Base-by-base conservation (phyloP, 2,329 filamentous ascomycete species). In the Neonectria ditissima region DNA sequence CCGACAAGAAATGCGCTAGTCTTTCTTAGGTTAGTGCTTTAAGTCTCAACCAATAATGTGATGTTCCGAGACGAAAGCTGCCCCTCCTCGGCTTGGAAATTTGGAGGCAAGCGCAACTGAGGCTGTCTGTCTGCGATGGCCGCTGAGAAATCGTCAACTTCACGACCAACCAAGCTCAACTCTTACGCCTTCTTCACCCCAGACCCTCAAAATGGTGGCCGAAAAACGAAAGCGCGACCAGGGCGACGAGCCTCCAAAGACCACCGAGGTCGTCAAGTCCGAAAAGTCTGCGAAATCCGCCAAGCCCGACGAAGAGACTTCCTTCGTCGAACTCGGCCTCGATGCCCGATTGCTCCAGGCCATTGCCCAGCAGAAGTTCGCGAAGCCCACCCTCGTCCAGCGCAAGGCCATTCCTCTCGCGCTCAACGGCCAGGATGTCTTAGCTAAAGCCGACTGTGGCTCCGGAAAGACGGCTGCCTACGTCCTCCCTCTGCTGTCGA, bases 381-480 rank as follows among this genome's bases (percentile, higher is more conserved):
- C 90, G 66, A 89, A 89, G 62, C 96, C 96, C 14, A 98, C 96
- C n/a, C 86, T 91, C 13, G 92, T 98, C 2, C 96, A 99, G 80
- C 87, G 89, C 44, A 91, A 91, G 78, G 92, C 93, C 1, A 97
- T 99, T 66, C 96, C 96, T 1, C 81, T 97, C 39, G 93, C 93
- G 22, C 83, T 98, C 18, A 89, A 94, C 68, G 95, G 96, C 13
- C 91, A 93, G 74, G 94, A 98, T 83, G 89, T 99, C 51, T 84
- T 98, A 41, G 94, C 94, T 58, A 94, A 95, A 75, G 93, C 95
- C 39, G 97, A 95, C 79, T 98, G 96, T 5, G 96, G 96, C 13
- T 97, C 94, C 4, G 96, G 96, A 70, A 99, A 99, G 84, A 99
- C 96, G 11, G 93, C 93, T n/a, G 95, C 96, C 53, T 98, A 98